Evolutionary conservation across 371 early-diverging fungal species (phyloP).

Genomic region (Thermomucor indicae-seudaticae): DNA sequence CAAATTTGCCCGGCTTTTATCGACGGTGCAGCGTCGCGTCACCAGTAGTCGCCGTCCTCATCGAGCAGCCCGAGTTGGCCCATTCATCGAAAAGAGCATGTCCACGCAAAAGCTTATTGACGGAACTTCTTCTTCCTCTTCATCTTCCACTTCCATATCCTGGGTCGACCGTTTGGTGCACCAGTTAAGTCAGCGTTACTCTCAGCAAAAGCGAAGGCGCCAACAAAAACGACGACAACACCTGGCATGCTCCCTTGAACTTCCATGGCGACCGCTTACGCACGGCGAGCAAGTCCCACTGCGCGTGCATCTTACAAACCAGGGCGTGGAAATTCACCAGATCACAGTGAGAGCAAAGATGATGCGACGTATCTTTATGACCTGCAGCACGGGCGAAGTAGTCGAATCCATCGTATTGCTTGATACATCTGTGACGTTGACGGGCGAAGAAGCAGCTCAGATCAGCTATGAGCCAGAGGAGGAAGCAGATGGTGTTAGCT

Average conservation of each 20-base stretch:
- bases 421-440: constrained; percentile 1
- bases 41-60: no score
- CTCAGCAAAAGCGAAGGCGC: no score
- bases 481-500: no score
- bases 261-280: neutral
- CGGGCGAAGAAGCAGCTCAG: constrained; percentile 1
- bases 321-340: neutral
- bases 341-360: neutral
- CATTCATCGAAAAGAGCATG: no score
- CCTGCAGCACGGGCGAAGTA: neutral
- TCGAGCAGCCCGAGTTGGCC: no score
- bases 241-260: constrained; percentile 2
- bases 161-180: neutral
- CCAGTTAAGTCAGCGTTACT: neutral
- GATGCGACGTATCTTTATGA: neutral
- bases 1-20: neutral
- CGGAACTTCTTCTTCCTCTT: no score
- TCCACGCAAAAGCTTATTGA: no score
- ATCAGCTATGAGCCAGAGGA: no score
- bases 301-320: constrained; percentile 2
- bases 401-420: neutral
- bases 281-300: constrained; percentile 7
- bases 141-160: neutral
- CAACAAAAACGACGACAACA: neutral
- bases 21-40: no score